Percentiles rank a stretch among this genome's conserved stretches.
Evolutionary conservation across 306 rosid genomes (phyloP).

Genomic region (Vigna nakashimae): DNA sequence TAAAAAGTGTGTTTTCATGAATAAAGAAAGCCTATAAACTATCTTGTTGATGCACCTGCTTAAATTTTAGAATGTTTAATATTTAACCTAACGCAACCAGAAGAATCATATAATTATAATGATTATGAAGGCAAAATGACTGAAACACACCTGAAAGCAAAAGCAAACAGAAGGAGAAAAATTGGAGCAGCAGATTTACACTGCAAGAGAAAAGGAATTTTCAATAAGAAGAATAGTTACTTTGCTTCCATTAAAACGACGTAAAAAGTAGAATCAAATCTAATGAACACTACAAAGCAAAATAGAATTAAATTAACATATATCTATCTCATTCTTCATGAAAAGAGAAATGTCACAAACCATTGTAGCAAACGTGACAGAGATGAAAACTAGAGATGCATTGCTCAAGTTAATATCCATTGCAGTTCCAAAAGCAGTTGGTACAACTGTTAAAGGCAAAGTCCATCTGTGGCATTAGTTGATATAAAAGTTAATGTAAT

Average conservation of each 20-base stretch:
- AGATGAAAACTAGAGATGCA: conserved; percentile 92
- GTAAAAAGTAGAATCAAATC: neutral
- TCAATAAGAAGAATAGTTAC: conserved; percentile 33
- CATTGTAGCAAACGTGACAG: conserved; percentile 99
- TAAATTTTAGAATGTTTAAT: conserved; percentile 29
- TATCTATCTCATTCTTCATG: conserved; percentile 24
- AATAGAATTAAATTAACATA: conserved; percentile 16
- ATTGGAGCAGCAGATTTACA: conserved; percentile 99
- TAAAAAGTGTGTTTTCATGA: conserved; percentile 8
- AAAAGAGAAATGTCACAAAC: conserved; percentile 60
- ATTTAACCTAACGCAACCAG: conserved; percentile 17
- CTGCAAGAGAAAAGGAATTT: conserved; percentile 60
- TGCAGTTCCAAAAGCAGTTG: conserved; percentile 96
- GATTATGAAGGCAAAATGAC: conserved; percentile 36
- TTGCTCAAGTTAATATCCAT: conserved; percentile 96
- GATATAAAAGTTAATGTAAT: conserved; percentile 85
- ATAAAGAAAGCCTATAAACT: conserved; percentile 19
- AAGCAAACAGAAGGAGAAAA: conserved; percentile 96
- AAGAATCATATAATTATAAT: conserved; percentile 29
- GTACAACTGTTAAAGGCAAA: conserved; percentile 99
- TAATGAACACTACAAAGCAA: conserved; percentile 31
- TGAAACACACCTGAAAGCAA: conserved; percentile 82
- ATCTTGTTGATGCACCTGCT: conserved; percentile 20
- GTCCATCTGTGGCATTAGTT: conserved; percentile 99
- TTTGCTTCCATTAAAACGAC: conserved; percentile 28